Evolutionary conservation across 225 moss, liverwort and hornwort genomes (phyloP).

Genomic region (Pleurozium schreberi): DNA sequence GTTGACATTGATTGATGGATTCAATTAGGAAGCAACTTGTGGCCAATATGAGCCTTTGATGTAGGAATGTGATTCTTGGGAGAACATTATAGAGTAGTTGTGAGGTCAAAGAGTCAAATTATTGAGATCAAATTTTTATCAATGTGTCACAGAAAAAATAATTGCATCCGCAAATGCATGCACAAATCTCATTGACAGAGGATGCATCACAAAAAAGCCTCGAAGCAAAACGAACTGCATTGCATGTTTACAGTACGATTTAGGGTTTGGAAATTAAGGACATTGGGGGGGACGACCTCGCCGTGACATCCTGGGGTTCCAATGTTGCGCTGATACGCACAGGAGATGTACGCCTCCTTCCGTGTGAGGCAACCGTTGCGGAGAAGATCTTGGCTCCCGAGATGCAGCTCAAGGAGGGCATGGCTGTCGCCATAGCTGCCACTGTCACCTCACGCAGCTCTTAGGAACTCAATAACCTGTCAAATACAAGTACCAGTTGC

Average conservation of each 20-base stretch:
- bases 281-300: slow-evolving; percentile 2
- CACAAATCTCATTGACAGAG: neutral
- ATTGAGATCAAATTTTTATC: no score
- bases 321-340: neutral
- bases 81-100: no score
- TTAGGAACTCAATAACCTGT: neutral
- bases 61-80: no score
- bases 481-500: neutral
- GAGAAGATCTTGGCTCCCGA: neutral
- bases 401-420: neutral
- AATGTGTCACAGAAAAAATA: neutral
- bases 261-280: neutral
- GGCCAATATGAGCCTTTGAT: no score
- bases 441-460: neutral
- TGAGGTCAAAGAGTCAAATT: no score
- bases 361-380: neutral
- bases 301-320: neutral
- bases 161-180: no score
- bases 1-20: no score
- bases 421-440: neutral
- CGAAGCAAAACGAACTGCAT: no score
- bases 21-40: no score
- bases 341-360: neutral
- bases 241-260: neutral
- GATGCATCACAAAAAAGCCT: neutral